Evolutionary conservation across 495 filamentous ascomycete genomes (phyloP), one percentile per base, ranked within the genome.

Genomic region (Friedmanniomyces endolithicus): DNA sequence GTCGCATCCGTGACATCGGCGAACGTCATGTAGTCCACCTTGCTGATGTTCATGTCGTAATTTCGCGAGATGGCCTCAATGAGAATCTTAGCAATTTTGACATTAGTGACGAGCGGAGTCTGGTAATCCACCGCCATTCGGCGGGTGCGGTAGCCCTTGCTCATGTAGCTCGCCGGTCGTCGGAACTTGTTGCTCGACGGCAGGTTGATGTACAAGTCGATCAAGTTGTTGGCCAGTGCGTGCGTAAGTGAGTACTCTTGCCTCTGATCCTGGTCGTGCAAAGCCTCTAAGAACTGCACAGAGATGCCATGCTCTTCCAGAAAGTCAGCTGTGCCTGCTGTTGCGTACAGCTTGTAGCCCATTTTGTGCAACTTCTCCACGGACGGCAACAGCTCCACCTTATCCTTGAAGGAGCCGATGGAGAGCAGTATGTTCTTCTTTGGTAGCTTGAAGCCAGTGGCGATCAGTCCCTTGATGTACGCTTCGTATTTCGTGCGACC

Each of bases 71-170:
- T 84, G 16, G 92, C 92, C 69, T 98, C 92, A 59, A 98, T 85
- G 43, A 98, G 68, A 52, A 98, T 85, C 75, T 98, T 98, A 39
- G 92, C 92, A 63, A 96, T 98, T 78, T 98, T 98, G 64, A 98
- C 92, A 64, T 98, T 98, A 46, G 92, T 98, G 27, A 98, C 89
- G 61, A 98, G 71, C 37, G 92, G 92, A 39, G 90, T 94, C 69
- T 96, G 90, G 71, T 96, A 98, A 70, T 98, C 92, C 20, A 98
- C 92, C 25, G 92, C 92, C 92, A 98, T 95, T 62, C 92, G 83
- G 65, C 92, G 79, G 31, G 92, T 96, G 59, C 82, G 81, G 69
- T 98, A 98, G 50, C 92, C 92, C 70, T 87, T 90, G 68, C 88
- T 95, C 84, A 98, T 90, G 73, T 98, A 97, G 73, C 87, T 97